These are phyloP conservation scores for Melampsora americana DNA, from an alignment of 1,284 basidiomycete species.

Conservation along the genomic window DNA sequence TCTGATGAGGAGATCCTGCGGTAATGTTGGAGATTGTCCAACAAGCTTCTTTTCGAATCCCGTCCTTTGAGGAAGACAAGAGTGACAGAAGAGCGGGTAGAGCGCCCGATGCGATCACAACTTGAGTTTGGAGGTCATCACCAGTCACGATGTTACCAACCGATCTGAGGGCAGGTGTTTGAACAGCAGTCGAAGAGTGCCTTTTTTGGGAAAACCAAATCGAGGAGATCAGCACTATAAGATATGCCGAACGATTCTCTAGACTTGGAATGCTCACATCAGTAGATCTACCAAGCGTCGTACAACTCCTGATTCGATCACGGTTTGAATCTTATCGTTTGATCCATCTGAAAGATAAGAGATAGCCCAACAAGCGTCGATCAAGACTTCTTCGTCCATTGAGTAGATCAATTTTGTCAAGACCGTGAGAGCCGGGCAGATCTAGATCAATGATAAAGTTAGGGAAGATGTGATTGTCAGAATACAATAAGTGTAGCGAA, in stretches of 20 bases:
- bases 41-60: conserved; percentile 89
- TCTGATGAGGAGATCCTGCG: conserved; percentile 91
- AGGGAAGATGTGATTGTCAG: background rate
- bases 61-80: conserved; percentile 92
- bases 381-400: conserved; percentile 96
- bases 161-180: conserved; percentile 93
- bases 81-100: conserved; percentile 87
- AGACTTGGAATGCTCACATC: conserved; percentile 56
- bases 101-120: conserved; percentile 93
- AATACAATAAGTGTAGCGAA: background rate
- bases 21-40: conserved; percentile 99
- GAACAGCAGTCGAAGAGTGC: conserved; percentile 94
- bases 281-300: conserved; percentile 94
- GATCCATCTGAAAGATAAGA: conserved; percentile 98
- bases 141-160: conserved; percentile 99
- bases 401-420: conserved; percentile 98
- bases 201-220: background rate
- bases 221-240: background rate
- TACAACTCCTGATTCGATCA: conserved; percentile 97
- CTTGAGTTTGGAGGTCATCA: conserved; percentile 97
- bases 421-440: conserved; percentile 90
- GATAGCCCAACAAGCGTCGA: conserved; percentile 99
- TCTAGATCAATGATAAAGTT: conserved; percentile 59
- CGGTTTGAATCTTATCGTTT: conserved; percentile 99
- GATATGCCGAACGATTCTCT: background rate